Evolutionary conservation across 345 rosid genomes (phyloP), one percentile per base, ranked within the genome.

Genomic region (Eucalyptus albens): DNA sequence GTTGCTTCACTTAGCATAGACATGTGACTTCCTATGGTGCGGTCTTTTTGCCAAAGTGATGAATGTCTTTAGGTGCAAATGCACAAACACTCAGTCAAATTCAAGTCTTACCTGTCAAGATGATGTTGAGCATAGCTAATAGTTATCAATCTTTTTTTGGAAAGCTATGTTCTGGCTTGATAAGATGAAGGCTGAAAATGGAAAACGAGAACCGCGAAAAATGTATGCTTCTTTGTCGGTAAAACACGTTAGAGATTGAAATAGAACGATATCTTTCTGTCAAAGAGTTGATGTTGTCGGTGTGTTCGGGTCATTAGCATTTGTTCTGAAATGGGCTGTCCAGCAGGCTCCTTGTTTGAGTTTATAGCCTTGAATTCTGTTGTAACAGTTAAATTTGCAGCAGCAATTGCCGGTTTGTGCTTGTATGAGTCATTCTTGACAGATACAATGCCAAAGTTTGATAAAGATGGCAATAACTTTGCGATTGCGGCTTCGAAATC

Each of bases 401-500:
- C 85, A 77, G 47, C 85, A 21, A 77, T 77, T 3, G 21, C 82
- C 44, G 26, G 21, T 72, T 33, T 72, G 11, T 72, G 82, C 82
- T 33, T 33, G 82, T 19, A 37, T 10, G 11, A 69, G 14, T 9
- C 29, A 22, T 77, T 77, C 47, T 77, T 11, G 27, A 40, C 15
- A 11, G 24, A 40, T 40, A 40, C 85, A 11, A 77, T 40, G 83
- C 47, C 27, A 21, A 40, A 77, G 85, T 77, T 37, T 22, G 85
- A 77, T 22, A 21, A 11, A 40, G 16, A 40, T 77, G 85, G 47
- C 8, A 24, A 37, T 44, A 11, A 2, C 83, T 77, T 77, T 13
- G 3, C 1, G 11, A 37, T 11, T 3, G 11, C 0, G 26, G 47
- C 6, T 0, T 77, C 15, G 0, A 77, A 40, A 40, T 77, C 27